These are phyloP conservation scores for Yarrowia alimentaria DNA, from an alignment of 805 yeast genomes.

Conservation along the genomic window DNA sequence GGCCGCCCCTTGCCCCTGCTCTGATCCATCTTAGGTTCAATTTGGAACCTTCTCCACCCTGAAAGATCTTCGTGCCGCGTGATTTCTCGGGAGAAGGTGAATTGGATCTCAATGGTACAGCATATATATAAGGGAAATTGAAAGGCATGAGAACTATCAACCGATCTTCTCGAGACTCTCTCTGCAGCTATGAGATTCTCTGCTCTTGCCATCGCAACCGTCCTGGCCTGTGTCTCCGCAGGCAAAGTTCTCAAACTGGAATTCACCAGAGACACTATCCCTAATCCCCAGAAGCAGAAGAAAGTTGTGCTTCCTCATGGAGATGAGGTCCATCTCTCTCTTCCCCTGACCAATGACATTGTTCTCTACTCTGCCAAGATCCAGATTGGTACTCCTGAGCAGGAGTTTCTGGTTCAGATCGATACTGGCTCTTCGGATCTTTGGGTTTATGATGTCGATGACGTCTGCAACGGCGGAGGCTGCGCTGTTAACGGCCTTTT, in stretches of 20 bases:
- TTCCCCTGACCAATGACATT: constrained; percentile 7
- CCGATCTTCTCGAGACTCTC: background rate
- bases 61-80: too few relatives aligned
- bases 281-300: background rate
- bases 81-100: too few relatives aligned
- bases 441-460: constrained; percentile 46
- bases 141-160: too few relatives aligned
- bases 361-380: constrained; percentile 11
- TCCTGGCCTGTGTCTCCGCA: background rate
- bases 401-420: constrained; percentile 51
- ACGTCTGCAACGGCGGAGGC: constrained; percentile 2
- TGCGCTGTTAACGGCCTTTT: constrained; percentile 9
- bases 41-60: too few relatives aligned
- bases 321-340: background rate
- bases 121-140: background rate
- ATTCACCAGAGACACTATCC: background rate
- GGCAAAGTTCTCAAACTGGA: constrained; percentile 20
- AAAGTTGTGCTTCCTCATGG: constrained; percentile 2
- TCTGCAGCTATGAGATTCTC: background rate
- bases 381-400: constrained; percentile 56
- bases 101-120: too few relatives aligned
- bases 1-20: too few relatives aligned
- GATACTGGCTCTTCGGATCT: constrained; percentile 75
- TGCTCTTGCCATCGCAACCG: background rate
- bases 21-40: too few relatives aligned